These are phyloP conservation scores for Pleomassaria siparia DNA, from an alignment of 2,329 filamentous ascomycete genomes.

Conservation along the genomic window DNA sequence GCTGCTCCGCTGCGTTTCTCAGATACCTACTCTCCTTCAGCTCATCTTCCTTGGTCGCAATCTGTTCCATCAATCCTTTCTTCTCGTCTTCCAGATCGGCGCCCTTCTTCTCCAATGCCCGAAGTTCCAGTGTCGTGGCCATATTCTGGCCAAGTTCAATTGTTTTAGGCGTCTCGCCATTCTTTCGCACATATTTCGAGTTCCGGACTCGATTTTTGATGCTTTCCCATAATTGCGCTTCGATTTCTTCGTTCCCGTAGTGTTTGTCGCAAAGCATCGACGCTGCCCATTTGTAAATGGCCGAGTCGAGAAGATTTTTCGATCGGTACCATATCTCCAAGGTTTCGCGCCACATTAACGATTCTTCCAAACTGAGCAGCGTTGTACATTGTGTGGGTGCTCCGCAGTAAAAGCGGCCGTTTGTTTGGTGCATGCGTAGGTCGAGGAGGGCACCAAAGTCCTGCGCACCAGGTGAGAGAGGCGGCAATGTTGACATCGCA, in stretches of 20 bases:
- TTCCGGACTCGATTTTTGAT: background rate
- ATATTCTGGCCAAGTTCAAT: background rate
- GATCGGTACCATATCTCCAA: background rate
- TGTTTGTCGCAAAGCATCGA: background rate
- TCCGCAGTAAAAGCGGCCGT: background rate
- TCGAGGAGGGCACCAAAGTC: background rate
- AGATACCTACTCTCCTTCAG: background rate
- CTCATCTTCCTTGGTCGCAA: background rate
- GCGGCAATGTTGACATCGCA: background rate
- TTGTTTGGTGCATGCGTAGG: background rate
- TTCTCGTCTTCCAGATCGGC: background rate
- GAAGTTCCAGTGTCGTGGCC: background rate
- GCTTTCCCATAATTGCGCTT: background rate
- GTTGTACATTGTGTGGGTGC: background rate
- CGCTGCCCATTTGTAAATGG: background rate
- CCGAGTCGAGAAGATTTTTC: background rate
- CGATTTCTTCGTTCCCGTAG: background rate
- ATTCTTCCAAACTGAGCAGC: background rate
- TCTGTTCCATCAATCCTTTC: too few species aligned
- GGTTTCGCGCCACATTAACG: background rate
- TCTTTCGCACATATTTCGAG: background rate
- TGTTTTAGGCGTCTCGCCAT: background rate
- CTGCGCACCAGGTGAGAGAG: background rate
- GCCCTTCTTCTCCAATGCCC: background rate
- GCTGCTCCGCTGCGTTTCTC: background rate